Conservation (phyloP, 129 eudicot species). For the Tagetes erecta region DNA sequence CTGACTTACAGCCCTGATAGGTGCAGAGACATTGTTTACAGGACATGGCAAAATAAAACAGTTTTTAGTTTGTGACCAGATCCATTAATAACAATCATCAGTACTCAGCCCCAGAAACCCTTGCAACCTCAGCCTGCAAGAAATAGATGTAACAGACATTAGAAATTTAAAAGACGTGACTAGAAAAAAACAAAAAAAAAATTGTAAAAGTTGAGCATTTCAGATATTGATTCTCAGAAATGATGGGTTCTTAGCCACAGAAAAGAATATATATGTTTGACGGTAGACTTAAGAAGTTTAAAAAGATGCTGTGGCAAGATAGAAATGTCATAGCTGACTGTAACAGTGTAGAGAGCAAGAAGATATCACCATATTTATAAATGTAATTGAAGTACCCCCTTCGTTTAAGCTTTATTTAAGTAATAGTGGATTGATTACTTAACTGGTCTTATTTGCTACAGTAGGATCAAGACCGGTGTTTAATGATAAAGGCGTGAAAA, state of each 20-base stretch:
- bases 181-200: not conserved
- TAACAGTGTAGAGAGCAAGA: not conserved
- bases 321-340: not conserved
- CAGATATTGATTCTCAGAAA: not conserved
- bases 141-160: not conserved
- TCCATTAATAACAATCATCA: constrained; percentile 17
- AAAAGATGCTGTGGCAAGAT: not conserved
- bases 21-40: not conserved
- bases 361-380: not conserved
- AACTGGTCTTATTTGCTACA: not conserved
- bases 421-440: not conserved
- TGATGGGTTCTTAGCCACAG: constrained; percentile 6
- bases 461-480: not conserved
- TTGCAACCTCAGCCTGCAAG: constrained; percentile 41
- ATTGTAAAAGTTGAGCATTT: not conserved
- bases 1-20: constrained; percentile 17
- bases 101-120: constrained; percentile 34
- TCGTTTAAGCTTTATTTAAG: not conserved
- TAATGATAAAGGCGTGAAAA: not conserved
- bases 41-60: constrained; percentile 19
- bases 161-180: not conserved
- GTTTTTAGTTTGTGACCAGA: not conserved
- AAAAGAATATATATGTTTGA: not conserved
- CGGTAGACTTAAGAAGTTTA: not conserved
- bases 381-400: not conserved